Percentiles rank a stretch among this genome's conserved stretches.
Evolutionary conservation across 352 stramenopile genomes (phyloP).

Genomic region (Globisporangium recalcitrans): DNA sequence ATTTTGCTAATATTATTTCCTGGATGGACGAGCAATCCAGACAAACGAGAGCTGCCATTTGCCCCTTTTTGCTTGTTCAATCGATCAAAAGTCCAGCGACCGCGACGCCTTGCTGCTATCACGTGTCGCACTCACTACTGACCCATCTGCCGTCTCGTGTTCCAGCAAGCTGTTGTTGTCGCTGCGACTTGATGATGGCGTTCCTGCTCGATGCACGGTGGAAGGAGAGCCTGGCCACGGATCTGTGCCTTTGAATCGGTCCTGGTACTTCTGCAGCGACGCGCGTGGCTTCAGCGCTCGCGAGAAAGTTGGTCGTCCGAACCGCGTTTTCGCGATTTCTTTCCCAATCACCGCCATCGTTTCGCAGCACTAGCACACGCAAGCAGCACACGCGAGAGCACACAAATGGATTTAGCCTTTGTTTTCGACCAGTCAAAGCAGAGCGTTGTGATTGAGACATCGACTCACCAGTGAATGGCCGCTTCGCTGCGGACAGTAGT

Average conservation of each 20-base stretch:
- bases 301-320: constrained; percentile 61
- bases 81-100: constrained; percentile 6
- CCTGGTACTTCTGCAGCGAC: constrained; percentile 62
- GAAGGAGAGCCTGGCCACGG: constrained; percentile 60
- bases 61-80: background rate
- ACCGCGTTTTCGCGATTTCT: constrained; percentile 49
- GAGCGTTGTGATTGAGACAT: background rate
- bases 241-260: constrained; percentile 49
- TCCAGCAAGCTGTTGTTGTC: background rate
- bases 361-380: constrained; percentile 44
- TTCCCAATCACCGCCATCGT: constrained; percentile 55
- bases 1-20: constrained; percentile 13
- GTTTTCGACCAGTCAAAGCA: no score
- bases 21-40: background rate
- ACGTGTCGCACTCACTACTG: background rate
- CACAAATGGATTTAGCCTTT: no score
- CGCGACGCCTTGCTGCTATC: constrained; percentile 7
- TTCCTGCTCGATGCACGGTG: background rate
- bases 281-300: constrained; percentile 58
- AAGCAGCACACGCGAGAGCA: background rate
- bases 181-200: background rate
- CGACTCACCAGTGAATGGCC: constrained; percentile 60
- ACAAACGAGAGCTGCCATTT: background rate
- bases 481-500: constrained; percentile 62
- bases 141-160: background rate